Conservation (phyloP, 148 eudicot genomes). For the Cornus suecica region DNA sequence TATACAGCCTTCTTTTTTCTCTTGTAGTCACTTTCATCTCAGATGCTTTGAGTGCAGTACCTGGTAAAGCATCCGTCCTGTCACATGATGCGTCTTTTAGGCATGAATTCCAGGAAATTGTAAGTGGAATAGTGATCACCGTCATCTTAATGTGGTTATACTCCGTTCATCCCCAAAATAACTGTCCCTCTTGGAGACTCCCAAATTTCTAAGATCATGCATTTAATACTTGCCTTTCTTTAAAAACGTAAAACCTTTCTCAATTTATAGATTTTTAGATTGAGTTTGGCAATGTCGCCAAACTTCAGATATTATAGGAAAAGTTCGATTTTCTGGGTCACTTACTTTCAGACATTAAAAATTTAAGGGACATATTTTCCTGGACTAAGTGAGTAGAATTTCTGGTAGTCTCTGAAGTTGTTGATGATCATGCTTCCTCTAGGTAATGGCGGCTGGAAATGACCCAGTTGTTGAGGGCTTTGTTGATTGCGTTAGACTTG, state of each 20-base stretch:
- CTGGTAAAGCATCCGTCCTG: conserved; percentile 63
- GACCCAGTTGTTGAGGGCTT: conserved; percentile 66
- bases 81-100: conserved; percentile 75
- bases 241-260: no score
- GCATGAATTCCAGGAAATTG: conserved; percentile 79
- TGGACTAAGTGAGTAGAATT: neutral
- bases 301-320: no score
- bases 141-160: neutral
- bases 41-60: conserved; percentile 77
- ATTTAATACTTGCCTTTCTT: no score
- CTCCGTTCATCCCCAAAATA: no score
- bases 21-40: conserved; percentile 80
- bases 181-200: no score
- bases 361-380: no score
- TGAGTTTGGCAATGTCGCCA: neutral
- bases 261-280: no score
- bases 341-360: no score
- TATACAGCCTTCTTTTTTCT: conserved; percentile 77
- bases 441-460: conserved; percentile 63
- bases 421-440: conserved; percentile 21
- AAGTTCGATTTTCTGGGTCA: no score
- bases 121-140: conserved; percentile 33
- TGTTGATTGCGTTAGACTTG: conserved; percentile 77
- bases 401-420: conserved; percentile 8
- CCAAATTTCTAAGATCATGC: no score